phyloP scores from a whole-genome alignment of 345 rosid genomes.

The Turnera subulata region DNA sequence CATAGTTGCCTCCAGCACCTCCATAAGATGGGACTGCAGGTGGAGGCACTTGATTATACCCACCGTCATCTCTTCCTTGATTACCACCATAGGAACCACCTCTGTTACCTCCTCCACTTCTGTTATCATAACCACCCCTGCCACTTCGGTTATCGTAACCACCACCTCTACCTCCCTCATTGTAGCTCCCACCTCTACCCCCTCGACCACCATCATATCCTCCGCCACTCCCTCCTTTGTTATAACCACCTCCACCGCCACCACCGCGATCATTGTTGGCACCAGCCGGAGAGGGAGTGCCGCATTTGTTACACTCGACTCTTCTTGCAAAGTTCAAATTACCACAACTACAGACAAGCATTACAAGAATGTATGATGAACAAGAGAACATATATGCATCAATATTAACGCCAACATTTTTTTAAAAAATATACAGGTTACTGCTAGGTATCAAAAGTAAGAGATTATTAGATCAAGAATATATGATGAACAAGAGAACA shows the following conservation, averaged over 20 bases:
- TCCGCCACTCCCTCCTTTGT: slow-evolving; percentile 58
- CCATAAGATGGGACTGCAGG: slow-evolving; percentile 62
- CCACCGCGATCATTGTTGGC: slow-evolving; percentile 25
- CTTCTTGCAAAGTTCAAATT: slow-evolving; percentile 95
- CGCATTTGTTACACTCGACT: slow-evolving; percentile 94
- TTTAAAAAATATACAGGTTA: no score
- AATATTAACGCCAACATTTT: no score
- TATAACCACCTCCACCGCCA: slow-evolving; percentile 34
- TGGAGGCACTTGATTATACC: slow-evolving; percentile 66
- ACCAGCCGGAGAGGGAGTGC: slow-evolving; percentile 72
- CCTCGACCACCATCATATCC: slow-evolving; percentile 46
- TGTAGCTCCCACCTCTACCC: slow-evolving; percentile 33
- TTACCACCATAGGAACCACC: slow-evolving; percentile 64
- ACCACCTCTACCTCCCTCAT: slow-evolving; percentile 20
- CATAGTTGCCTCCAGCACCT: slow-evolving; percentile 50
- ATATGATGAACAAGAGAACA: no score
- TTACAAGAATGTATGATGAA: slow-evolving; percentile 4
- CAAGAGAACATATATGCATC: no score
- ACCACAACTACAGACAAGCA: slow-evolving; percentile 70
- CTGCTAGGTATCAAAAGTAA: no score
- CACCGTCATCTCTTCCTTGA: slow-evolving; percentile 63
- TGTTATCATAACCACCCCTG: slow-evolving; percentile 44
- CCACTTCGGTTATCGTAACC: slow-evolving; percentile 30
- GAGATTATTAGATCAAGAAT: no score
- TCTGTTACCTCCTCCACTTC: slow-evolving; percentile 32